These are phyloP conservation scores for Ustilago trichophora DNA, from an alignment of 1,284 basidiomycete species.

Conservation along the genomic window DNA sequence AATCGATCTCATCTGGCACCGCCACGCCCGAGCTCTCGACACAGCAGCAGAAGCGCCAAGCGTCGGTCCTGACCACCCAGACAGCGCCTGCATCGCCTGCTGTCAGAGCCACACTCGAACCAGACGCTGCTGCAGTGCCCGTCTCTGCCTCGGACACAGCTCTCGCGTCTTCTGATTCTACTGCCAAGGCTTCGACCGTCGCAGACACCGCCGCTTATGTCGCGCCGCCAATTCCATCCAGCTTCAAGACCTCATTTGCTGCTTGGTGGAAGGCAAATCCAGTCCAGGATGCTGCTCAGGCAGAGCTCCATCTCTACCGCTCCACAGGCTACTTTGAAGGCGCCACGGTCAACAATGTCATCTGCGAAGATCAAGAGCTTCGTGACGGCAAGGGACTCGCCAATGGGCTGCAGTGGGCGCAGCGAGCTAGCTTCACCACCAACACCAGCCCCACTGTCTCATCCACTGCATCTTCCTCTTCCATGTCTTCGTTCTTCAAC, in stretches of 20 bases:
- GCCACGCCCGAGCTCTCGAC: conserved; percentile 4
- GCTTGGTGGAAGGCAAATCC: conserved; percentile 53
- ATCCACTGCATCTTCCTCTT: conserved; percentile 9
- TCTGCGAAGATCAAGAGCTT: conserved; percentile 34
- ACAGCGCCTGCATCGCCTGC: conserved; percentile 25
- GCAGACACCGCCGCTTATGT: conserved; percentile 17
- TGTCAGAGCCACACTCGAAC: neutral
- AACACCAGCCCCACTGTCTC: neutral
- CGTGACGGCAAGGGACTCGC: conserved; percentile 41
- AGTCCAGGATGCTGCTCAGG: conserved; percentile 47
- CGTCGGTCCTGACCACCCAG: conserved; percentile 24
- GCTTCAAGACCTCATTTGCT: conserved; percentile 47
- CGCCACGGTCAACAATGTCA: conserved; percentile 49
- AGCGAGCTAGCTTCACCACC: neutral
- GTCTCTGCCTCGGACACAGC: conserved; percentile 32
- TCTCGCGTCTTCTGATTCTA: neutral
- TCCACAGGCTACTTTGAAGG: conserved; percentile 52
- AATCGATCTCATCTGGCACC: conserved; percentile 3
- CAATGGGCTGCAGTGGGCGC: conserved; percentile 22
- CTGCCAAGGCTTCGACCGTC: conserved; percentile 1
- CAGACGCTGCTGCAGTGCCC: too few relatives aligned
- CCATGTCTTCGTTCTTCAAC: conserved; percentile 12
- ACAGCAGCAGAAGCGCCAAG: conserved; percentile 26
- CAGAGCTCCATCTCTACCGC: conserved; percentile 53
- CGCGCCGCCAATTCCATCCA: conserved; percentile 49